Conservation (phyloP, 257 asterid species). For the Solanum etuberosum region DNA sequence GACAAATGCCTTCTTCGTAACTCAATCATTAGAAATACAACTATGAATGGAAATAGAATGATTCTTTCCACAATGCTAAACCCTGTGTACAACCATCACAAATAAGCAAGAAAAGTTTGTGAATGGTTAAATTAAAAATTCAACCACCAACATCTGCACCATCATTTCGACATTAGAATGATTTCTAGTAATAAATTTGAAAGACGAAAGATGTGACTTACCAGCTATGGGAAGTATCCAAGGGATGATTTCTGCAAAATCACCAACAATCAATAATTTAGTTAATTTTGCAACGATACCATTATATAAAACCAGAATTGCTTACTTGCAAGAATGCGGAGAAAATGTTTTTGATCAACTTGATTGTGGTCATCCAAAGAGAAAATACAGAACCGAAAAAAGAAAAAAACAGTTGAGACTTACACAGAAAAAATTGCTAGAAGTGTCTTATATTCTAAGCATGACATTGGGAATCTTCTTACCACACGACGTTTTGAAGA, state of each 20-base stretch:
- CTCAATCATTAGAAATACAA: not conserved
- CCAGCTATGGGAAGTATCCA: not conserved
- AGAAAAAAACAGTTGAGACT: no score
- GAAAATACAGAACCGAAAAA: no score
- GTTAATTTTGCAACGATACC: no score
- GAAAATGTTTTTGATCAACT: not conserved
- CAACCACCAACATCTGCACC: no score
- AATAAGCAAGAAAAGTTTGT: not conserved
- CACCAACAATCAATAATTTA: no score
- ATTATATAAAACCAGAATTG: no score
- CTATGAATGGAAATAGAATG: not conserved
- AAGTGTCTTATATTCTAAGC: not conserved
- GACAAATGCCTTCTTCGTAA: conserved; percentile 1
- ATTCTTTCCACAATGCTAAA: not conserved
- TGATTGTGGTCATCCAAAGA: not conserved
- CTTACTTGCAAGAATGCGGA: not conserved
- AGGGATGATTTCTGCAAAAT: not conserved
- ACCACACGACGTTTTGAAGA: not conserved
- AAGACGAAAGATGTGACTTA: not conserved
- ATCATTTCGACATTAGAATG: not conserved
- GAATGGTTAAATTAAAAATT: no score
- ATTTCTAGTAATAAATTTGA: not conserved
- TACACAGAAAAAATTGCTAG: no score
- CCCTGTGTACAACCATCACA: not conserved
- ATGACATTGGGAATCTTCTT: no score